These are phyloP conservation scores for Hortaea sp. DNA, from an alignment of 2,329 filamentous ascomycete genomes.

Conservation along the genomic window DNA sequence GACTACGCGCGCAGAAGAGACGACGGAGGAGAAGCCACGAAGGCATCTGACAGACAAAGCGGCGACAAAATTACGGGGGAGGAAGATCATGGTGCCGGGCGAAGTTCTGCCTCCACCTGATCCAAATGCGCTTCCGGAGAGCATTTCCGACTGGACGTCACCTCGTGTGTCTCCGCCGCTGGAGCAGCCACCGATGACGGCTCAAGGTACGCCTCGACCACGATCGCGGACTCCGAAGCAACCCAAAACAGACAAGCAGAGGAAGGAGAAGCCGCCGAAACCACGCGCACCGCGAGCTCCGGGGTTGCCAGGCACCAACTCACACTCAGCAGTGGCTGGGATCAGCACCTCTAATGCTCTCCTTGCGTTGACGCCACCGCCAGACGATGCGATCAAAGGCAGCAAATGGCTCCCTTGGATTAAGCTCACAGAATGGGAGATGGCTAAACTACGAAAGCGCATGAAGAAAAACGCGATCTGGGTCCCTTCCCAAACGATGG, in stretches of 20 bases:
- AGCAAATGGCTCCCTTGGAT: constrained; percentile 54
- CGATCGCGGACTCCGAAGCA: constrained; percentile 28
- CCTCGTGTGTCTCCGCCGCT: constrained; percentile 25
- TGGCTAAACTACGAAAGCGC: constrained; percentile 64
- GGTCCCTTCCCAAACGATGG: constrained; percentile 79
- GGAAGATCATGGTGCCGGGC: constrained; percentile 33
- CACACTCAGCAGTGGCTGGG: constrained; percentile 43
- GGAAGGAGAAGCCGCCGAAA: constrained; percentile 30
- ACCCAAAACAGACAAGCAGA: constrained; percentile 23
- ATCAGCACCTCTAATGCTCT: constrained; percentile 54
- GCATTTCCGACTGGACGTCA: constrained; percentile 30
- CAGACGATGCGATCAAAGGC: constrained; percentile 48
- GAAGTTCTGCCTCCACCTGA: constrained; percentile 36
- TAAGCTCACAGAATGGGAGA: constrained; percentile 56
- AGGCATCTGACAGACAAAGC: constrained; percentile 21
- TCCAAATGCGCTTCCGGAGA: constrained; percentile 28
- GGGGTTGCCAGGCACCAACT: constrained; percentile 42
- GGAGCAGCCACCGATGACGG: constrained; percentile 16
- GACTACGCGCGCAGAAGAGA: constrained; percentile 18
- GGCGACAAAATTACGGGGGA: constrained; percentile 22
- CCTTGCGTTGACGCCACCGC: constrained; percentile 49
- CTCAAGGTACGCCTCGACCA: constrained; percentile 16
- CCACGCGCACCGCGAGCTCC: constrained; percentile 29
- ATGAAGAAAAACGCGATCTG: constrained; percentile 91
- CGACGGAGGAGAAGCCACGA: constrained; percentile 18